phyloP scores from a whole-genome alignment of 306 rosid genomes.

The Cicer chorassanicum region DNA sequence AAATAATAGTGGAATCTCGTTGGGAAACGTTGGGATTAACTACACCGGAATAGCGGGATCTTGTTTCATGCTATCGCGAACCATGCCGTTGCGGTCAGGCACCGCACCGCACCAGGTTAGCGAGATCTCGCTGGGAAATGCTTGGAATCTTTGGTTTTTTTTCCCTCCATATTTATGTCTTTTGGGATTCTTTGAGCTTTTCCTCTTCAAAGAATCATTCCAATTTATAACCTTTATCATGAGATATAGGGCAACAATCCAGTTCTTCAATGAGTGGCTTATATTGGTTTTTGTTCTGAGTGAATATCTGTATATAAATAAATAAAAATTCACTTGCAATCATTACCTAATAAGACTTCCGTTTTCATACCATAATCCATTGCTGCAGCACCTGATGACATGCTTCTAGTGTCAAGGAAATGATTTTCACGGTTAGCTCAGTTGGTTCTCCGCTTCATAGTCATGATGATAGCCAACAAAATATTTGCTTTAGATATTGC shows the following conservation, averaged over 20 bases:
- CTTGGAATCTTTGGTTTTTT: background rate
- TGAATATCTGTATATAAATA: background rate
- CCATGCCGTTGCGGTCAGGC: too few relatives aligned
- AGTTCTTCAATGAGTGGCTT: background rate
- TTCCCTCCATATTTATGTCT: background rate
- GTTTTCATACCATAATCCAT: background rate
- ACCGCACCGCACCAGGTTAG: too few relatives aligned
- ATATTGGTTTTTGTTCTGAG: background rate
- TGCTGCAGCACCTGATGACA: background rate
- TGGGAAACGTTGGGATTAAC: too few relatives aligned
- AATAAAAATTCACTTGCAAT: background rate
- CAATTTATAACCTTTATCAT: background rate
- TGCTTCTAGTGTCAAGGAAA: background rate
- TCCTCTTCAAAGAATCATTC: too few relatives aligned
- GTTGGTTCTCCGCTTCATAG: too few relatives aligned
- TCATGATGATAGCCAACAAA: too few relatives aligned
- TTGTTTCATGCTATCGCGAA: too few relatives aligned
- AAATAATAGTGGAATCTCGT: too few relatives aligned
- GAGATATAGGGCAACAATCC: background rate
- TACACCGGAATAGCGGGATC: too few relatives aligned
- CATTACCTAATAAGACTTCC: background rate
- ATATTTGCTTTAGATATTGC: too few relatives aligned
- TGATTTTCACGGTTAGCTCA: background rate
- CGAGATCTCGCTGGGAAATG: too few relatives aligned
- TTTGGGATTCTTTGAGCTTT: too few relatives aligned